These are phyloP conservation scores for Chenopodium album DNA, from an alignment of 148 eudicot species.

Conservation along the genomic window DNA sequence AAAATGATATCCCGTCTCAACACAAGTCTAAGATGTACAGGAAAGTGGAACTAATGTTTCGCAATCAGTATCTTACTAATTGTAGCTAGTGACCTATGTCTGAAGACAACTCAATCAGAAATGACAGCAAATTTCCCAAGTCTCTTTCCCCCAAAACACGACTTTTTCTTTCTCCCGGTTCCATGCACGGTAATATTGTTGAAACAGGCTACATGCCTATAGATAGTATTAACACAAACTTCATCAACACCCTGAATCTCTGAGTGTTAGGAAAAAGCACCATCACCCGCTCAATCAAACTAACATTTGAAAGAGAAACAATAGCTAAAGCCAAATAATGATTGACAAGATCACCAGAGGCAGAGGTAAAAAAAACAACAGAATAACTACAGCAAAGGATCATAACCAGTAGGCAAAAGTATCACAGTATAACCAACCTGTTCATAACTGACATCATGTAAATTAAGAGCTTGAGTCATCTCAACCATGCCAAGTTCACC, in stretches of 20 bases:
- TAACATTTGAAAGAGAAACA: neutral
- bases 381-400: neutral
- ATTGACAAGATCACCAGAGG: neutral
- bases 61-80: neutral
- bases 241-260: neutral
- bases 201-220: neutral
- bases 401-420: neutral
- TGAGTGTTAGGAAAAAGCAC: neutral
- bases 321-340: neutral
- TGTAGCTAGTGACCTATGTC: neutral
- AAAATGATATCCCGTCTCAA: neutral
- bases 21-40: neutral
- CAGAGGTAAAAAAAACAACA: neutral
- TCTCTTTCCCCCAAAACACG: neutral
- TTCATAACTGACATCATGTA: constrained; percentile 74
- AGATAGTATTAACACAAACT: neutral
- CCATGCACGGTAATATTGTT: neutral
- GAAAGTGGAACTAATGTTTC: neutral
- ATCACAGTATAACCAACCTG: constrained; percentile 49
- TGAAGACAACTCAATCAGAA: neutral
- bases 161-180: neutral
- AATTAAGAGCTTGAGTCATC: constrained; percentile 88
- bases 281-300: neutral
- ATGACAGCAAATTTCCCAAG: neutral
- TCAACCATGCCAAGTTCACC: constrained; percentile 99